Percentiles rank a stretch among this genome's conserved stretches.
phyloP scores from a whole-genome alignment of 2,329 filamentous ascomycete species.

The Didymella pomorum region DNA sequence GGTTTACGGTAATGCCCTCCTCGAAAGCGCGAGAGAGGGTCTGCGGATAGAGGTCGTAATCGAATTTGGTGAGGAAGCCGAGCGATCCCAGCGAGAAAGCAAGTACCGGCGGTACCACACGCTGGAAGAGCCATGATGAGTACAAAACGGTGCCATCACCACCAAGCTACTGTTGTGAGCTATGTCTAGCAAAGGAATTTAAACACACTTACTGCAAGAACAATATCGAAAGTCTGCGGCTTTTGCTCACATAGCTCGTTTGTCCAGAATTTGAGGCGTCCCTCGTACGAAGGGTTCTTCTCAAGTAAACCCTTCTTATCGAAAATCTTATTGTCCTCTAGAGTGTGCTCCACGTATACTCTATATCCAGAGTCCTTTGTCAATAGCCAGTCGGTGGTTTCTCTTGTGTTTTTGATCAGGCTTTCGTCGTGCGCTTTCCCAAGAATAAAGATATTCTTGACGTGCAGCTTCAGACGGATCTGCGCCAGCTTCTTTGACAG shows the following conservation, averaged over 20 bases:
- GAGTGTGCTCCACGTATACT: conserved; percentile 79
- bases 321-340: conserved; percentile 76
- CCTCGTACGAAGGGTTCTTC: conserved; percentile 63
- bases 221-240: conserved; percentile 92
- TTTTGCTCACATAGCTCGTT: conserved; percentile 76
- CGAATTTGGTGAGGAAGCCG: conserved; percentile 96
- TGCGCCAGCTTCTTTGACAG: conserved; percentile 85
- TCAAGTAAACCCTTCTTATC: conserved; percentile 73
- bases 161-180: conserved; percentile 63
- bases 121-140: conserved; percentile 95
- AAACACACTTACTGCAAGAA: conserved; percentile 69
- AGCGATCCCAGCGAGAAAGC: conserved; percentile 91
- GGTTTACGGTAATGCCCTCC: conserved; percentile 86
- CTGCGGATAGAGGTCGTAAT: conserved; percentile 76
- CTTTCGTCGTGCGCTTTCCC: conserved; percentile 91
- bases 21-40: conserved; percentile 76
- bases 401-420: conserved; percentile 77
- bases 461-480: conserved; percentile 81
- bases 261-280: conserved; percentile 82
- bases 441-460: conserved; percentile 83
- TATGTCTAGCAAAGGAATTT: background rate
- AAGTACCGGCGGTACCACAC: conserved; percentile 90
- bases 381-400: conserved; percentile 82
- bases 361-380: conserved; percentile 74
- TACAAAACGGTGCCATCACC: conserved; percentile 98